These are phyloP conservation scores for Kurtzmaniella fragi DNA, from an alignment of 805 yeast genomes.

Conservation along the genomic window DNA sequence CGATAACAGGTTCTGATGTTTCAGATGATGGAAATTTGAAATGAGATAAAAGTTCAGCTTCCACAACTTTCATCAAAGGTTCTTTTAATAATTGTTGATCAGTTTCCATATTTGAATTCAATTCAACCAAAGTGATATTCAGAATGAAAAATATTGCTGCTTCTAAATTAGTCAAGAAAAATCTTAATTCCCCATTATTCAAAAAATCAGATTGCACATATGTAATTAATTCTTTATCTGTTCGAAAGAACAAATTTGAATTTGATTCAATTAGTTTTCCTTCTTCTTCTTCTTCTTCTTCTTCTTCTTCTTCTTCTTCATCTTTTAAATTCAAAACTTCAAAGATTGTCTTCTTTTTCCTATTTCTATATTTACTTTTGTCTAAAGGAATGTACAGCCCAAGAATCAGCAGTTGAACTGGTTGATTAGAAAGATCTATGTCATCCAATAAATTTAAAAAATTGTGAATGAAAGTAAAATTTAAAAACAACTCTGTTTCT, in stretches of 20 bases:
- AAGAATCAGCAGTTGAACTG: slow-evolving; percentile 12
- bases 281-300: slow-evolving; percentile 7
- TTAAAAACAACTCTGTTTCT: slow-evolving; percentile 26
- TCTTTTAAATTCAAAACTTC: slow-evolving; percentile 26
- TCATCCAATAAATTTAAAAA: slow-evolving; percentile 20
- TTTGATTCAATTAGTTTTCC: background rate
- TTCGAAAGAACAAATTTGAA: slow-evolving; percentile 18
- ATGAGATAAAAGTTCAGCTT: slow-evolving; percentile 19
- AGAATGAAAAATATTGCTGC: slow-evolving; percentile 34
- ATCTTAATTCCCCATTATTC: slow-evolving; percentile 35
- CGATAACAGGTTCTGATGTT: slow-evolving; percentile 6
- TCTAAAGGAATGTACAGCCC: slow-evolving; percentile 8
- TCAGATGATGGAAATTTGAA: slow-evolving; percentile 21
- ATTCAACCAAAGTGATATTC: slow-evolving; percentile 29
- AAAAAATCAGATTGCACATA: slow-evolving; percentile 21
- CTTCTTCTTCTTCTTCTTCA: slow-evolving; percentile 2
- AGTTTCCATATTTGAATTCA: slow-evolving; percentile 8
- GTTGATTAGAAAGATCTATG: slow-evolving; percentile 1
- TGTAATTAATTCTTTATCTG: slow-evolving; percentile 26
- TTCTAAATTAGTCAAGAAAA: slow-evolving; percentile 38
- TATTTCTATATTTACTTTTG: slow-evolving; percentile 10
- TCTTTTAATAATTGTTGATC: slow-evolving; percentile 11
- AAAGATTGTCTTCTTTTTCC: slow-evolving; percentile 17
- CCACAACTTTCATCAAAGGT: slow-evolving; percentile 26
- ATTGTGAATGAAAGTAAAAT: slow-evolving; percentile 32